Evolutionary conservation across 2,329 filamentous ascomycete species (phyloP).

Genomic region (Lecanosticta acicola): DNA sequence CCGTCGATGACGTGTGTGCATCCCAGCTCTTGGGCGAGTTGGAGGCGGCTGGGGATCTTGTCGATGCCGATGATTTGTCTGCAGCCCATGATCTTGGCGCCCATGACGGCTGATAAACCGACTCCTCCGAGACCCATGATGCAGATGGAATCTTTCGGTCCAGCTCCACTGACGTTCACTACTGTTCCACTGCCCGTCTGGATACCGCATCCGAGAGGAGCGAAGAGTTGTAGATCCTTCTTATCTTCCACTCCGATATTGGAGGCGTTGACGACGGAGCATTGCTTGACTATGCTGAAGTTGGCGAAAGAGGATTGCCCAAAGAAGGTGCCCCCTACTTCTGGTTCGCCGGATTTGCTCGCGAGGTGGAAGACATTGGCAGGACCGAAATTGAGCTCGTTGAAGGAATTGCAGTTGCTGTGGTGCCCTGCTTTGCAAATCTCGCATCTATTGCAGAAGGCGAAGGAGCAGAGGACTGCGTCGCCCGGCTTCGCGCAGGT

Average conservation of each 20-base stretch:
- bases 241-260: conserved; percentile 33
- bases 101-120: conserved; percentile 45
- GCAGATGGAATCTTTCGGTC: conserved; percentile 35
- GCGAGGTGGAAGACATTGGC: conserved; percentile 26
- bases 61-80: conserved; percentile 41
- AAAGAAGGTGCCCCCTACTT: conserved; percentile 43
- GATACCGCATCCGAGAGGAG: conserved; percentile 44
- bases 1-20: conserved; percentile 38
- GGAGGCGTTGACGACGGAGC: conserved; percentile 40
- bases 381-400: conserved; percentile 41
- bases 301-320: conserved; percentile 44
- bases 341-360: conserved; percentile 22
- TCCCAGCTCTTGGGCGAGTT: conserved; percentile 38
- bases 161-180: conserved; percentile 37
- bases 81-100: conserved; percentile 41
- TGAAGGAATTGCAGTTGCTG: conserved; percentile 47
- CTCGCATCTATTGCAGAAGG: conserved; percentile 45
- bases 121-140: conserved; percentile 46
- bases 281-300: conserved; percentile 37
- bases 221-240: conserved; percentile 40
- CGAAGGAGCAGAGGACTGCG: conserved; percentile 45
- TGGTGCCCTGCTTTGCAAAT: conserved; percentile 43
- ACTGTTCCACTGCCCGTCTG: conserved; percentile 43
- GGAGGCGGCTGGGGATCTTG: conserved; percentile 33
- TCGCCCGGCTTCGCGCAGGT: conserved; percentile 42